A percentile compares a stretch with the other conserved stretches of the same genome.
Conservation (phyloP, 2,329 filamentous ascomycete species). For the Colletotrichum sp. region DNA sequence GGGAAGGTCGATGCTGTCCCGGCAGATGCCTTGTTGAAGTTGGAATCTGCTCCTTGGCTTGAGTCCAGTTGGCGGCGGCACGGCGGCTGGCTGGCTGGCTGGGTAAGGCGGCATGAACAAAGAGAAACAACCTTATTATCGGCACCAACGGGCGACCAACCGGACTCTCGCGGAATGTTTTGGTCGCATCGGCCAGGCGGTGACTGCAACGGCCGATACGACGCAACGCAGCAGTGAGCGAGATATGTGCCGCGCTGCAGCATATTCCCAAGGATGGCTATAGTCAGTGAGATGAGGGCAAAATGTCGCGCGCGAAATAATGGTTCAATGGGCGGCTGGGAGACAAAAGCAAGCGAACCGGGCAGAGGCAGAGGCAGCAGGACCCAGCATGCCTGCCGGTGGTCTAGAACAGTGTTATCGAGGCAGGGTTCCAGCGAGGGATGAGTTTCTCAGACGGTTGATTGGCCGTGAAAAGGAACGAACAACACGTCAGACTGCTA, state of each 20-base stretch:
- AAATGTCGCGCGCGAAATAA: background rate
- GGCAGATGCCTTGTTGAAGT: background rate
- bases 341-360: background rate
- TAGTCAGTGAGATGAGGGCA: background rate
- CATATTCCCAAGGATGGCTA: background rate
- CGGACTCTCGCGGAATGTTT: background rate
- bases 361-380: background rate
- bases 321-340: background rate
- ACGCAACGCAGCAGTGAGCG: background rate
- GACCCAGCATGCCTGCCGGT: background rate
- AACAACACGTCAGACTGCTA: background rate
- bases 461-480: conserved; percentile 6
- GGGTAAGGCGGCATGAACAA: background rate
- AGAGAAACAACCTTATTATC: background rate
- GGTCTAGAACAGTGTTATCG: conserved; percentile 4
- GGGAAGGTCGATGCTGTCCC: background rate
- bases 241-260: background rate
- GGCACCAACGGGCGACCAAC: background rate
- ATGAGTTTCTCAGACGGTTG: background rate
- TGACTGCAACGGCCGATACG: conserved; percentile 2
- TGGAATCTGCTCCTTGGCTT: background rate
- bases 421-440: conserved; percentile 8
- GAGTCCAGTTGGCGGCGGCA: background rate
- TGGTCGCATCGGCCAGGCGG: background rate
- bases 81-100: background rate